Evolutionary conservation across 2,329 filamentous ascomycete species (phyloP), one percentile per base, ranked within the genome.

Genomic region (Nigrograna mackinnonii): DNA sequence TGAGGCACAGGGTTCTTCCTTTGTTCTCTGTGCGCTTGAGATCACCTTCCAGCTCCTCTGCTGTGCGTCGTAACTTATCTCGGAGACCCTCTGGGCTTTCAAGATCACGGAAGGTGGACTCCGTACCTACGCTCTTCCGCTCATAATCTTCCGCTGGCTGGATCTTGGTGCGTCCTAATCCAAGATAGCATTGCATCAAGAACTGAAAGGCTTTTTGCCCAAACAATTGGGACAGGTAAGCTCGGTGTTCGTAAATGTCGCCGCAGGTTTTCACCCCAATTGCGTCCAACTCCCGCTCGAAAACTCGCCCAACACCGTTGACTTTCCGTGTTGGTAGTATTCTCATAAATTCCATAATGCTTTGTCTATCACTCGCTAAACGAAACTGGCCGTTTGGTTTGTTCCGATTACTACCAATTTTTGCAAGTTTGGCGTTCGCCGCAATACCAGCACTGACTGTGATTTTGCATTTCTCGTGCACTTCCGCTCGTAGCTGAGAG

Each of bases 391-490:
- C 94, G 56, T 99, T 95, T 0, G 94, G 94, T 62, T 99, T 99
- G 69, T 97, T 96, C 66, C 87, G 83, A 62, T 99, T 96, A 14
- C 90, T 95, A 57, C 87, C 90, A 22, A 99, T 96, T 69, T 99
- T 99, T 21, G 94, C 92, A 12, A 99, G 77, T 62, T 91, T 92
- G 0, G 91, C 86, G 66, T 99, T 99, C 1, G 90, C 87, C 1
- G 91, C 92, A 46, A 99, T 96, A 1, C 94, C 94, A 1, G 92
- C 94, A 13, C 91, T 96, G 3, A 99, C 86, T 0, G 91, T 96
- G 43, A 99, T 85, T 28, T 86, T 83, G 0, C 90, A 87, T 57
- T 81, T 84, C 46, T 89, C 80, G 26, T 86, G 77, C 1, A 99
- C 82, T 58, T 95, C 84, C 9, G 77, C 76, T 7, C 94, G 83